Evolutionary conservation across 306 rosid genomes (phyloP).

Genomic region (Rosa multiflora): DNA sequence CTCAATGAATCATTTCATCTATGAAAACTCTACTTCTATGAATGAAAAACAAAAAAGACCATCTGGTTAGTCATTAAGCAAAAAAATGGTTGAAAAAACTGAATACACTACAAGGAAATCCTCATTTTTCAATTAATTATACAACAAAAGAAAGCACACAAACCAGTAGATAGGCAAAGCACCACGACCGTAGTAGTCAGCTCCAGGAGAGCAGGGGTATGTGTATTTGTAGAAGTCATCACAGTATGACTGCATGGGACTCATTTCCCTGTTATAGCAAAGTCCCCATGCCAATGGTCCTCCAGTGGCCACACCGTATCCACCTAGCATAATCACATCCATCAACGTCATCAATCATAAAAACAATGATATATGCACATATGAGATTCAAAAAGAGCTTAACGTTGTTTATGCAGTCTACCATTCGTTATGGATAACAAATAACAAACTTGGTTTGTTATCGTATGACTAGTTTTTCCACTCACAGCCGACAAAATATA

Average conservation of each 20-base stretch:
- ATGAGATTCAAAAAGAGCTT: background rate
- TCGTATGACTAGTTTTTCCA: background rate
- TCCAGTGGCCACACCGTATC: slow-evolving; percentile 96
- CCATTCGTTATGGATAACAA: background rate
- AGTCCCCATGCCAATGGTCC: slow-evolving; percentile 97
- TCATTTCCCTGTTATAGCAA: slow-evolving; percentile 91
- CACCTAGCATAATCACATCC: slow-evolving; percentile 59
- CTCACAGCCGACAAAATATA: background rate
- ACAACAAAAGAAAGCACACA: slow-evolving; percentile 17
- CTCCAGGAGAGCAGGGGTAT: slow-evolving; percentile 90
- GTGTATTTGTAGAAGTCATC: slow-evolving; percentile 76
- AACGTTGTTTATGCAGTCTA: background rate
- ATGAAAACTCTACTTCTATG: background rate
- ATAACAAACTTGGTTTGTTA: background rate
- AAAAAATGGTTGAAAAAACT: background rate
- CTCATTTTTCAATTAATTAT: background rate
- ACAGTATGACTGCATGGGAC: slow-evolving; percentile 90
- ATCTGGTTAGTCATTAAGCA: background rate
- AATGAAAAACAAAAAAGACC: background rate
- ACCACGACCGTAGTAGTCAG: slow-evolving; percentile 93
- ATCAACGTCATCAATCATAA: slow-evolving; percentile 11
- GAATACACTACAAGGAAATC: background rate
- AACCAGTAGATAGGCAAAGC: slow-evolving; percentile 95
- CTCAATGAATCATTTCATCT: background rate
- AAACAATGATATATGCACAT: background rate